Evolutionary conservation across 352 stramenopile species (phyloP).

Genomic region (Bremia lactucae): DNA sequence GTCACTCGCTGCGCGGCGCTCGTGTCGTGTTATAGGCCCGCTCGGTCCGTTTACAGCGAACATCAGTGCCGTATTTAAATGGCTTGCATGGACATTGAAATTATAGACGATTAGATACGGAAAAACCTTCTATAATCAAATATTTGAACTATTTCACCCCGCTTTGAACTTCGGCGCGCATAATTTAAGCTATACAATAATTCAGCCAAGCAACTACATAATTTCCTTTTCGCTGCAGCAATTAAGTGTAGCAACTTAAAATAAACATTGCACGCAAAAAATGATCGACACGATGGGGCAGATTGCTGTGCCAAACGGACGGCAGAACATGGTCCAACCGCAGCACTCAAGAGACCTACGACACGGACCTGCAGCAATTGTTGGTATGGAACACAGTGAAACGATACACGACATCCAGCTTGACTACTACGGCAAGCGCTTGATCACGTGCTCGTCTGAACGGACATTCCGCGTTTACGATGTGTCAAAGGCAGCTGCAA

Average conservation of each 20-base stretch:
- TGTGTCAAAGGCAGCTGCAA: constrained; percentile 41
- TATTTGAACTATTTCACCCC: too few relatives aligned
- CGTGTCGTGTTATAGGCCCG: constrained; percentile 43
- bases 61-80: constrained; percentile 27
- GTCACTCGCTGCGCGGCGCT: constrained; percentile 35
- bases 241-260: too few relatives aligned
- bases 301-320: constrained; percentile 7
- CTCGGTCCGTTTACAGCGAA: constrained; percentile 71
- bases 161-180: too few relatives aligned
- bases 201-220: too few relatives aligned
- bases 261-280: too few relatives aligned
- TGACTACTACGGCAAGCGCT: constrained; percentile 81
- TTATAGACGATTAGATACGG: too few relatives aligned
- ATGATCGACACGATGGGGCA: neutral
- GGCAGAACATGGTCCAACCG: constrained; percentile 1
- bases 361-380: constrained; percentile 39
- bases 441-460: constrained; percentile 74
- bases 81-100: too few relatives aligned
- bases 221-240: too few relatives aligned
- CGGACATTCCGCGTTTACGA: constrained; percentile 81
- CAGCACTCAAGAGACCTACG: constrained; percentile 15
- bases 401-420: constrained; percentile 86
- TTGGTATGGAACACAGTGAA: constrained; percentile 83
- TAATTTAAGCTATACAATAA: too few relatives aligned
- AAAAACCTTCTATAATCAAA: too few relatives aligned